Conservation (phyloP, 176 grass and related monocot genomes). For the Juncus inflexus region DNA sequence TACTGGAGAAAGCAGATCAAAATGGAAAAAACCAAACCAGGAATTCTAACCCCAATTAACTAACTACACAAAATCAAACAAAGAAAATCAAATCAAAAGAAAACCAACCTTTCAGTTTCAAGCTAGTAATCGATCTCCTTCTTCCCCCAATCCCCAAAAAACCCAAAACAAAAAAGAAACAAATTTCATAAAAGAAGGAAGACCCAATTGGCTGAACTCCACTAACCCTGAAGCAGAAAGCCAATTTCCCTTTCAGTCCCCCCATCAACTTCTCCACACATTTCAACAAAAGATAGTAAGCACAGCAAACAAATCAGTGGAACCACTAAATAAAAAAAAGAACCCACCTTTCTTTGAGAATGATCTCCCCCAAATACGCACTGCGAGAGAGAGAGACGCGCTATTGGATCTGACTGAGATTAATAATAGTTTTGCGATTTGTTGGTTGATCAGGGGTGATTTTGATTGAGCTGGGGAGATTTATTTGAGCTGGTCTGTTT, state of each 20-base stretch:
- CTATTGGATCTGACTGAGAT: conserved; percentile 12
- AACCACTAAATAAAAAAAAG: conserved; percentile 6
- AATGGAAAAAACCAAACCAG: conserved; percentile 8
- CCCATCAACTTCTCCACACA: not conserved
- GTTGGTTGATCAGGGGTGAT: not conserved
- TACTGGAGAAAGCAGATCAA: too few species aligned
- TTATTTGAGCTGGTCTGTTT: too few species aligned
- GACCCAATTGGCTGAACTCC: conserved; percentile 2
- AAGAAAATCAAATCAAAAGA: not conserved
- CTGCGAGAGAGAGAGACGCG: not conserved
- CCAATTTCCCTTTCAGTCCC: not conserved
- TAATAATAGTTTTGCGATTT: conserved; percentile 9
- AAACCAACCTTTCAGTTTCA: conserved; percentile 12
- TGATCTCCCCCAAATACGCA: conserved; percentile 5
- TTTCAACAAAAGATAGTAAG: too few species aligned
- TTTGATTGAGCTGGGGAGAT: too few species aligned
- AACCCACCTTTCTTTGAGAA: conserved; percentile 12
- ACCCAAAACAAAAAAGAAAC: not conserved
- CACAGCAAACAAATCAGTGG: not conserved
- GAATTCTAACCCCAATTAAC: conserved; percentile 6
- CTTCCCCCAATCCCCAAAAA: too few species aligned
- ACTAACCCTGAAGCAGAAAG: not conserved
- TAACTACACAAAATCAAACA: not conserved
- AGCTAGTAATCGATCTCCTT: not conserved
- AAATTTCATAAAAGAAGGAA: conserved; percentile 9